Base-by-base conservation (phyloP, 2,329 filamentous ascomycete genomes). In the Hymenoscyphus linearis region DNA sequence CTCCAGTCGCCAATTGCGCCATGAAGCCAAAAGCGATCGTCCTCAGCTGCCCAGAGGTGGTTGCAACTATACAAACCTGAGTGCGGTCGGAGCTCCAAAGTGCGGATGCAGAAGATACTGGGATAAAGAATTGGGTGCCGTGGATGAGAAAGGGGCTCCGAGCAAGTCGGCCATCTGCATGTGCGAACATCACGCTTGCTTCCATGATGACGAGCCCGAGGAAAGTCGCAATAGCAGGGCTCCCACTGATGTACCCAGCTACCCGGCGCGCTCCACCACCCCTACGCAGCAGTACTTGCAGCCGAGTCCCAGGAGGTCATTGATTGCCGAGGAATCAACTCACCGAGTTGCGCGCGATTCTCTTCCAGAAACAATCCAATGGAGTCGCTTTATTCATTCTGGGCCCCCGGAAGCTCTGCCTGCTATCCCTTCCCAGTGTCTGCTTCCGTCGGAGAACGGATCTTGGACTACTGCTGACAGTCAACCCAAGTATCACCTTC, bases 111-210 rank as follows among this genome's bases (percentile, higher is more conserved):
- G 75, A 61, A 76, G 80, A 58, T 84, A 83, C 67, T 83, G 80
- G 78, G 69, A 70, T 64, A 73, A 77, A 77, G 70, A 72, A n/a
- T 57, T 64, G 54, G 61, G 37, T 14, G 35, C 22, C 59, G 53
- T 18, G 44, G 53, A 37, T 58, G 54, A 54, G 57, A 47, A 50
- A 59, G 56, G 55, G 34, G 31, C 50, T 27, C 53, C 34, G 52
- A 55, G 50, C 37, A 57, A 61, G 59, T 63, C 66, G 18, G 71
- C 64, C 22, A 66, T 68, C 26, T 84, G 82, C 71, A 77, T 80
- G 60, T 84, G 82, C 66, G 79, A 79, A 47, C 82, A 84, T 70
- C 82, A 84, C 75, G 80, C 81, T 6, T 84, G 82, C 70, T 84
- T 79, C 68, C 82, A 84, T 72, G 72, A 76, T 55, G 61, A 63